phyloP scores from a whole-genome alignment of 2,329 filamentous ascomycete species.

The Cercospora sp. region DNA sequence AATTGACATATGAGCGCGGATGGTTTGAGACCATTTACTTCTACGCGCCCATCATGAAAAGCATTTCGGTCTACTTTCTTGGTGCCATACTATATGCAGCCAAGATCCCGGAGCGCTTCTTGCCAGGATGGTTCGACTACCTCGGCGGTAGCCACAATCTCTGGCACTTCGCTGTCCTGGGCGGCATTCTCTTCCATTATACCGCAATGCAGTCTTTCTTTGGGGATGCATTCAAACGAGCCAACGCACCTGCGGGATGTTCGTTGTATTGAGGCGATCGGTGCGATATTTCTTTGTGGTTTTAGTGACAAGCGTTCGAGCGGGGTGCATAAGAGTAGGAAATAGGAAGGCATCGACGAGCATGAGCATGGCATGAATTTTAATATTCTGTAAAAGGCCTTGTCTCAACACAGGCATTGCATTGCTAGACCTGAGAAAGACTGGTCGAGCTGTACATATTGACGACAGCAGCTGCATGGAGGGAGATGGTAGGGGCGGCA shows the following conservation, averaged over 20 bases:
- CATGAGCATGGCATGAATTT: slow-evolving; percentile 7
- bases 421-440: slow-evolving; percentile 11
- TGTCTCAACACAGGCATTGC: slow-evolving; percentile 18
- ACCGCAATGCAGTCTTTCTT: slow-evolving; percentile 96
- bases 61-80: slow-evolving; percentile 77
- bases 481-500: background rate
- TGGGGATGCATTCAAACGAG: slow-evolving; percentile 51
- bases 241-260: slow-evolving; percentile 22
- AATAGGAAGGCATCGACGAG: background rate
- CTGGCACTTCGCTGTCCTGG: slow-evolving; percentile 92
- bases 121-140: slow-evolving; percentile 91
- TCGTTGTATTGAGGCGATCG: slow-evolving; percentile 11
- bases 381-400: background rate
- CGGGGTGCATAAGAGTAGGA: background rate
- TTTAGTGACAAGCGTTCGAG: slow-evolving; percentile 16
- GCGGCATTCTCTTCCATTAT: slow-evolving; percentile 97
- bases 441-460: slow-evolving; percentile 10
- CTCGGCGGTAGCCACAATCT: slow-evolving; percentile 94
- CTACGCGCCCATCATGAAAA: slow-evolving; percentile 85
- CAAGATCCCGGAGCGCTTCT: slow-evolving; percentile 91
- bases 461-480: slow-evolving; percentile 15
- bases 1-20: slow-evolving; percentile 77
- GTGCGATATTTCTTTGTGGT: background rate
- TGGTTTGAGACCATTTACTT: slow-evolving; percentile 81
- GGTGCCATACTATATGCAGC: slow-evolving; percentile 88